Conservation (phyloP, 2,329 filamentous ascomycete genomes). For the Daldinia eschscholtzii region DNA sequence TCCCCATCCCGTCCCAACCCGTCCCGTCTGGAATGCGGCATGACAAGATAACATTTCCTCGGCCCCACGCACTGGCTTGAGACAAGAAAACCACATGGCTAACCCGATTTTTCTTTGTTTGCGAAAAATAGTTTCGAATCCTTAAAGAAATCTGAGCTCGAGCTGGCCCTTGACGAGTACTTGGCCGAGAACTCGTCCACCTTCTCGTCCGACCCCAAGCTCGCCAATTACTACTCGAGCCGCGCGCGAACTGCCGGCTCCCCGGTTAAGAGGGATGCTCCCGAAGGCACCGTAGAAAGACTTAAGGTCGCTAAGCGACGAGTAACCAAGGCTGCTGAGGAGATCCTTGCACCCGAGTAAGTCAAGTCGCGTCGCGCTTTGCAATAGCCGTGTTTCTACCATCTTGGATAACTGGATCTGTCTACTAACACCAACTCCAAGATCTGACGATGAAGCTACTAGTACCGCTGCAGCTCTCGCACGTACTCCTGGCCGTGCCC, state of each 20-base stretch:
- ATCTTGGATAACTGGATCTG: slow-evolving; percentile 71
- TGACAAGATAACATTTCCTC: slow-evolving; percentile 36
- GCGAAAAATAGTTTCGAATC: slow-evolving; percentile 69
- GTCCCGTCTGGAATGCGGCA: slow-evolving; percentile 40
- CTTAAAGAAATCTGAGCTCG: slow-evolving; percentile 83
- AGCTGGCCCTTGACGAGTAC: slow-evolving; percentile 78
- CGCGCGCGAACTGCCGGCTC: slow-evolving; percentile 71
- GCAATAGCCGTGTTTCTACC: slow-evolving; percentile 60
- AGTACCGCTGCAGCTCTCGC: slow-evolving; percentile 60
- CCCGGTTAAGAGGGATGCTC: slow-evolving; percentile 57
- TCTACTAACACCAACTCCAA: slow-evolving; percentile 65
- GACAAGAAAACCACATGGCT: slow-evolving; percentile 43
- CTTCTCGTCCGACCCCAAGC: slow-evolving; percentile 72
- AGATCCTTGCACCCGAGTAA: slow-evolving; percentile 77
- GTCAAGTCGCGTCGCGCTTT: slow-evolving; percentile 76
- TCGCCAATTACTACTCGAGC: slow-evolving; percentile 81
- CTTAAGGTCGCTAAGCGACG: slow-evolving; percentile 49
- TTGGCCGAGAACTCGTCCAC: slow-evolving; percentile 76
- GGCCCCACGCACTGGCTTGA: slow-evolving; percentile 41
- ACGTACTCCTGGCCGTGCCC: slow-evolving; percentile 64
- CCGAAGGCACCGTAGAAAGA: slow-evolving; percentile 45
- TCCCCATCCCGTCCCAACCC: background rate
- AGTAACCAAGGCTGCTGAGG: slow-evolving; percentile 62
- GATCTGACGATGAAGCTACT: slow-evolving; percentile 52
- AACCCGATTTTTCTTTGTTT: slow-evolving; percentile 39